Conservation (phyloP, 2,329 filamentous ascomycete genomes). For the Ascochyta viciae-villosae region DNA sequence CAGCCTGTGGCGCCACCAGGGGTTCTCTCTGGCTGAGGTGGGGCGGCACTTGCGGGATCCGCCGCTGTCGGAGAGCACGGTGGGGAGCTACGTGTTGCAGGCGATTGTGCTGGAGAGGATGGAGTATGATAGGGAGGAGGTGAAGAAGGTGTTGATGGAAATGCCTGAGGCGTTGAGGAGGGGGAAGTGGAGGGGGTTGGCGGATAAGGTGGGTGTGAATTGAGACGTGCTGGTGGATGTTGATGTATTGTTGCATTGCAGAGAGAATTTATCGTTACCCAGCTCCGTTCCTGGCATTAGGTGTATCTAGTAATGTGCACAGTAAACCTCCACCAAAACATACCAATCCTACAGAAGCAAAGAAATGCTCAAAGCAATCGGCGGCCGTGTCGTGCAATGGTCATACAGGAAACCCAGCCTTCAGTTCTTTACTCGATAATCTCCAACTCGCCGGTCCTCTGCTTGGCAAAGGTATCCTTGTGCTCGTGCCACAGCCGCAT, state of each 20-base stretch:
- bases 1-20: constrained; percentile 43
- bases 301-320: background rate
- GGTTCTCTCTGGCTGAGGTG: constrained; percentile 30
- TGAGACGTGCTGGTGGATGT: background rate
- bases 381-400: background rate
- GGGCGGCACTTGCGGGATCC: constrained; percentile 37
- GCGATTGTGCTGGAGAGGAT: constrained; percentile 39
- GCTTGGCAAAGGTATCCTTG: constrained; percentile 75
- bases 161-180: constrained; percentile 34
- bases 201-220: constrained; percentile 29
- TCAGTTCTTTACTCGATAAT: constrained; percentile 62
- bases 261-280: too few relatives aligned
- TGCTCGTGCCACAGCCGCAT: constrained; percentile 76
- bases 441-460: constrained; percentile 69
- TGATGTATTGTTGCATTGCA: too few relatives aligned
- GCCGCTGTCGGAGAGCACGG: constrained; percentile 38
- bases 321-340: background rate
- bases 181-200: constrained; percentile 35
- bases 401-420: background rate
- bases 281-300: background rate
- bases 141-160: constrained; percentile 29
- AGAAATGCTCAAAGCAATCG: background rate
- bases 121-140: constrained; percentile 29
- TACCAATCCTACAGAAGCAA: background rate
- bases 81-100: constrained; percentile 40